phyloP scores from a whole-genome alignment of 2,329 filamentous ascomycete genomes.

The Aspergillus alliaceus region DNA sequence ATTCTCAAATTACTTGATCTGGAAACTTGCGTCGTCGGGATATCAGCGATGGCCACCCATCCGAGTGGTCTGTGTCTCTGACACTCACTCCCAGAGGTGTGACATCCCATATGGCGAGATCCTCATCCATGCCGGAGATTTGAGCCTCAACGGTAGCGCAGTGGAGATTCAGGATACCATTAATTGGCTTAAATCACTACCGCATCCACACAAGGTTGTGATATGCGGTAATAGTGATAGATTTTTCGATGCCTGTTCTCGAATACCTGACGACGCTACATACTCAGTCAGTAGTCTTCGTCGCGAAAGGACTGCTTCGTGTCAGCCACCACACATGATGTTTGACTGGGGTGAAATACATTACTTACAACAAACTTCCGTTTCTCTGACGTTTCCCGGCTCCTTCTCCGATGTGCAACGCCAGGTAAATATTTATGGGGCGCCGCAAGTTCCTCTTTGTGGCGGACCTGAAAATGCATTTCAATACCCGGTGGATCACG shows the following conservation, averaged over 20 bases:
- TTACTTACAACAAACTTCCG: neutral
- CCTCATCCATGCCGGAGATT: neutral
- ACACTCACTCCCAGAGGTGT: neutral
- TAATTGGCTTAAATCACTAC: neutral
- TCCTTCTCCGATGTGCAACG: neutral
- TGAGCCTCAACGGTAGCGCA: neutral
- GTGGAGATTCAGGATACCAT: neutral
- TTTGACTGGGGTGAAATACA: neutral
- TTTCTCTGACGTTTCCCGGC: neutral
- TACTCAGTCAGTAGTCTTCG: too few relatives aligned
- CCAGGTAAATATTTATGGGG: neutral
- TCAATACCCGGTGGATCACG: neutral
- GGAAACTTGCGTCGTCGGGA: neutral
- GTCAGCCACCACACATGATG: too few relatives aligned
- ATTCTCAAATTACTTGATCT: neutral
- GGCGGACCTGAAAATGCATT: neutral
- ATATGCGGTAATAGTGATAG: neutral
- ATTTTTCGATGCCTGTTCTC: neutral
- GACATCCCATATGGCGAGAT: neutral
- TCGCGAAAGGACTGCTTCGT: too few relatives aligned
- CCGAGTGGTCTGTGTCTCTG: neutral
- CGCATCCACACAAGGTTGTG: neutral
- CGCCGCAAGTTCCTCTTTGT: neutral
- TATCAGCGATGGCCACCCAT: neutral
- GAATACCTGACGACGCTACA: too few relatives aligned